Evolutionary conservation across 2,329 filamentous ascomycete species (phyloP).

Genomic region (Ophiostoma montium): DNA sequence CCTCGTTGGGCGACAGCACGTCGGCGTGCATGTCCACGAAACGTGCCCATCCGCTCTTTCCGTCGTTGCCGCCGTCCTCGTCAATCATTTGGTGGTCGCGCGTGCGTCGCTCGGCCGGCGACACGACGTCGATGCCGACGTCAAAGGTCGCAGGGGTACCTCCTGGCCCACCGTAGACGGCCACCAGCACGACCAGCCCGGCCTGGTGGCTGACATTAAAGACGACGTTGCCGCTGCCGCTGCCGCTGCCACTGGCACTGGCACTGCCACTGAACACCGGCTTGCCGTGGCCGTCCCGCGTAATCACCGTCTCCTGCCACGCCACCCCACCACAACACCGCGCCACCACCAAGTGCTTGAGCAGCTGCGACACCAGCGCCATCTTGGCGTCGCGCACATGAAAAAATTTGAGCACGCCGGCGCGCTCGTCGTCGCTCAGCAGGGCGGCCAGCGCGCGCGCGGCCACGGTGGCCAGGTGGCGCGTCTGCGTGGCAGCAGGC

Average conservation of each 20-base stretch:
- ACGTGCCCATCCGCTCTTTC: constrained; percentile 38
- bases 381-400: constrained; percentile 61
- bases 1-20: constrained; percentile 51
- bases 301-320: constrained; percentile 45
- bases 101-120: constrained; percentile 53
- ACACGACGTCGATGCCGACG: constrained; percentile 65
- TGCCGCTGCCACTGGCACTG: constrained; percentile 26
- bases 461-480: constrained; percentile 33
- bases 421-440: constrained; percentile 39
- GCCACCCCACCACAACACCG: constrained; percentile 31
- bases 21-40: constrained; percentile 62
- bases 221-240: constrained; percentile 32
- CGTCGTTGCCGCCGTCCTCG: constrained; percentile 13
- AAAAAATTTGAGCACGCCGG: constrained; percentile 45
- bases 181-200: constrained; percentile 56
- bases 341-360: constrained; percentile 58
- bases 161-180: constrained; percentile 24
- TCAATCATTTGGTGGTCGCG: constrained; percentile 44
- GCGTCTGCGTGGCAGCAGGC: constrained; percentile 35
- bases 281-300: constrained; percentile 40
- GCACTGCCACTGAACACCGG: constrained; percentile 32
- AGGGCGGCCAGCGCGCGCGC: constrained; percentile 34
- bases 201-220: constrained; percentile 75
- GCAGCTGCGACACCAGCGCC: constrained; percentile 54
- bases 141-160: constrained; percentile 25